Evolutionary conservation across 805 yeast genomes (phyloP).

Genomic region (Candida pseudofarinosa): DNA sequence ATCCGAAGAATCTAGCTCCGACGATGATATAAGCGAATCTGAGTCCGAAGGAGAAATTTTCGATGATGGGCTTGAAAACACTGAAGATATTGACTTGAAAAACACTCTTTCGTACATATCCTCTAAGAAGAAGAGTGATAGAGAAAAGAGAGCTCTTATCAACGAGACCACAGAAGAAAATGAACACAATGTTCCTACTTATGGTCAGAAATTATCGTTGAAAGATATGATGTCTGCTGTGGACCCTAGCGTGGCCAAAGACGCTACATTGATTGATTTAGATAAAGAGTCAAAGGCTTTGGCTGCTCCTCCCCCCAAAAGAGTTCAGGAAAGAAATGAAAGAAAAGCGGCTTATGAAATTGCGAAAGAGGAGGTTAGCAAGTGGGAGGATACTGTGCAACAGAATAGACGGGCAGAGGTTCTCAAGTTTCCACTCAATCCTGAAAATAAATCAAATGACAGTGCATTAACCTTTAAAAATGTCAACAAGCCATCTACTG

Average conservation of each 20-base stretch:
- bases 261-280: slow-evolving; percentile 47
- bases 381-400: slow-evolving; percentile 84
- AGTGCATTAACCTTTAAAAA: slow-evolving; percentile 50
- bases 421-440: slow-evolving; percentile 67
- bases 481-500: slow-evolving; percentile 45
- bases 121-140: slow-evolving; percentile 30
- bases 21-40: slow-evolving; percentile 19
- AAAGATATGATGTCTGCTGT: slow-evolving; percentile 73
- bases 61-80: slow-evolving; percentile 30
- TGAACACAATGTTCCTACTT: slow-evolving; percentile 64
- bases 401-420: slow-evolving; percentile 82
- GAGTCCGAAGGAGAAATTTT: slow-evolving; percentile 26
- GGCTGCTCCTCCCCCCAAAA: slow-evolving; percentile 78
- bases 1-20: slow-evolving; percentile 14
- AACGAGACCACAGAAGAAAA: slow-evolving; percentile 59
- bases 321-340: slow-evolving; percentile 81
- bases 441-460: slow-evolving; percentile 41
- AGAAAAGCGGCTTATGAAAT: slow-evolving; percentile 88
- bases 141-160: slow-evolving; percentile 44
- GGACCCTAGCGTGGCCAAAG: slow-evolving; percentile 44
- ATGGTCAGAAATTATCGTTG: slow-evolving; percentile 55
- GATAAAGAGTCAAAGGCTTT: slow-evolving; percentile 47
- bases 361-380: slow-evolving; percentile 77
- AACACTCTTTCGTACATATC: slow-evolving; percentile 42
- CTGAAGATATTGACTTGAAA: slow-evolving; percentile 50